phyloP scores from a whole-genome alignment of 2,329 filamentous ascomycete genomes.

The Cladorrhinum sp. region DNA sequence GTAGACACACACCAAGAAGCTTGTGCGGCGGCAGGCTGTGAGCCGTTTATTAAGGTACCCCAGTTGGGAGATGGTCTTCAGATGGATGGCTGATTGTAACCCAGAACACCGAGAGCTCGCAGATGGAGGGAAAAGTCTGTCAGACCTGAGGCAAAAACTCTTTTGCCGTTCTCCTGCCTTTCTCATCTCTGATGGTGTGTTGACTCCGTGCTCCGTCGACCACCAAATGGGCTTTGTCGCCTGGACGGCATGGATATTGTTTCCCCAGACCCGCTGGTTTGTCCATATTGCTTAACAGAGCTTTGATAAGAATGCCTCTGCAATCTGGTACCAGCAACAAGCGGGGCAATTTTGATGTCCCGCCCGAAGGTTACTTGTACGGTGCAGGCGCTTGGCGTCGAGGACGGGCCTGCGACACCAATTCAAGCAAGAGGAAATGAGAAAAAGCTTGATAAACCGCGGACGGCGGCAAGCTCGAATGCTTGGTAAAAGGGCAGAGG shows the following conservation, averaged over 20 bases:
- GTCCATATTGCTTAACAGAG: slow-evolving; percentile 11
- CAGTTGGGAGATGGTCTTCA: not conserved
- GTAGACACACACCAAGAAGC: slow-evolving; percentile 6
- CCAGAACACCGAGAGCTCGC: not conserved
- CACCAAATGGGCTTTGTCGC: no score
- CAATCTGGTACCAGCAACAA: slow-evolving; percentile 1
- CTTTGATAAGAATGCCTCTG: slow-evolving; percentile 10
- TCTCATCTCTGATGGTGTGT: slow-evolving; percentile 2
- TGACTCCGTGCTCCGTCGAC: slow-evolving; percentile 1
- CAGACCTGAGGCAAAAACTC: slow-evolving; percentile 9
- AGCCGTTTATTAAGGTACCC: slow-evolving; percentile 5
- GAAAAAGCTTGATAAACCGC: slow-evolving; percentile 3
- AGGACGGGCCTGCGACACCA: slow-evolving; percentile 20
- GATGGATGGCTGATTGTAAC: slow-evolving; percentile 3
- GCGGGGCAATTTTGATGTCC: slow-evolving; percentile 17
- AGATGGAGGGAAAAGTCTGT: not conserved
- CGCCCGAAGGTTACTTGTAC: slow-evolving; percentile 16
- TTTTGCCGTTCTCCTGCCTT: slow-evolving; percentile 2
- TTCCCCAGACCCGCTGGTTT: slow-evolving; percentile 5
- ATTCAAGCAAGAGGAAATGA: slow-evolving; percentile 20
- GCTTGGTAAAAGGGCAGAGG: not conserved
- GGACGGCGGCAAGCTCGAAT: slow-evolving; percentile 16
- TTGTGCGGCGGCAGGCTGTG: slow-evolving; percentile 16
- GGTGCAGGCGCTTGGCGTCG: slow-evolving; percentile 23
- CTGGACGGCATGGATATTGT: slow-evolving; percentile 20